Conservation (phyloP, 495 filamentous ascomycete genomes). For the Mytilinidion resinicola region DNA sequence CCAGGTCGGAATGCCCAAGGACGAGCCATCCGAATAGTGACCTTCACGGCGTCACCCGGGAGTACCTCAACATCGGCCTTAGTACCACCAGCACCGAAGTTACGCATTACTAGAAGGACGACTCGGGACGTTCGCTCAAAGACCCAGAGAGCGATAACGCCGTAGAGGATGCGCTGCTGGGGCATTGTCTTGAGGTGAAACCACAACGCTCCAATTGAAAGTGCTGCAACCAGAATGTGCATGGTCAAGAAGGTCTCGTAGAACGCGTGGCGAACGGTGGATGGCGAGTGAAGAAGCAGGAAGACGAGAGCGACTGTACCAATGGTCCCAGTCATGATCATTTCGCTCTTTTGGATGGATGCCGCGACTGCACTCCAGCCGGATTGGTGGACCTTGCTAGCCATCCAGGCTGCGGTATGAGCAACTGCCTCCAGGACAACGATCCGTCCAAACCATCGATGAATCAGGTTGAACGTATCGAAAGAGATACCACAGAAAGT, state of each 20-base stretch:
- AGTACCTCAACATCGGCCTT: slow-evolving; percentile 68
- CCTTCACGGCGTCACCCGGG: slow-evolving; percentile 72
- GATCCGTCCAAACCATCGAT: slow-evolving; percentile 91
- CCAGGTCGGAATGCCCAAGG: slow-evolving; percentile 74
- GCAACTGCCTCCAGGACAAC: slow-evolving; percentile 68
- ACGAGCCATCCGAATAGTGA: slow-evolving; percentile 73
- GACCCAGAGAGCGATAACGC: slow-evolving; percentile 66
- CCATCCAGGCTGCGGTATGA: slow-evolving; percentile 65
- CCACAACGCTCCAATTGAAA: slow-evolving; percentile 59
- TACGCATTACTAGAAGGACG: slow-evolving; percentile 62
- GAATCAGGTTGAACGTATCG: slow-evolving; percentile 92
- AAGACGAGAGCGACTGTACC: slow-evolving; percentile 50
- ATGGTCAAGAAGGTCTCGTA: slow-evolving; percentile 88
- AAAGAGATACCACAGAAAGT: slow-evolving; percentile 76
- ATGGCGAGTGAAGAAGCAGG: slow-evolving; percentile 55
- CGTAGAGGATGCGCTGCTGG: slow-evolving; percentile 60
- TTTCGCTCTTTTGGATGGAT: slow-evolving; percentile 15
- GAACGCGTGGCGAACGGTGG: slow-evolving; percentile 82
- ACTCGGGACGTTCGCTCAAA: slow-evolving; percentile 68
- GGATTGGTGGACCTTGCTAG: slow-evolving; percentile 55
- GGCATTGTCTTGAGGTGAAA: slow-evolving; percentile 60
- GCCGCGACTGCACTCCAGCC: slow-evolving; percentile 55
- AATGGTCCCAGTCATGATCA: slow-evolving; percentile 34
- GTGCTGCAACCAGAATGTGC: slow-evolving; percentile 64
- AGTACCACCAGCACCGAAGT: slow-evolving; percentile 57